These are phyloP conservation scores for Zygosaccharomyces pseudorouxii DNA, from an alignment of 805 yeast genomes.

Conservation along the genomic window DNA sequence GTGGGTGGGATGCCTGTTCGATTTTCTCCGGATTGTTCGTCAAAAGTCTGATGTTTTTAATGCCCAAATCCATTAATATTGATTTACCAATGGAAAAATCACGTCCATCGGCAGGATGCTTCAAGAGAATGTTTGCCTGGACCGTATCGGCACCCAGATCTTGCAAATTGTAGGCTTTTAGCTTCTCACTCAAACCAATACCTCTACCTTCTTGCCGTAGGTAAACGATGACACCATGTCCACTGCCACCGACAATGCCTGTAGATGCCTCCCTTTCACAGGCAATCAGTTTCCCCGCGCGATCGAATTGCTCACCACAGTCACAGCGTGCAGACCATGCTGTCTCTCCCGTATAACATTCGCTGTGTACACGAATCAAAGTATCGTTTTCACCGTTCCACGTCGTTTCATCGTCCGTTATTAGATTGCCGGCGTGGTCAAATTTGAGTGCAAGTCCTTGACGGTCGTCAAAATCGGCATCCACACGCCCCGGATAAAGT, in stretches of 20 bases:
- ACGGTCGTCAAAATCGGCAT: constrained; percentile 59
- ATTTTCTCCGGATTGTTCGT: constrained; percentile 97
- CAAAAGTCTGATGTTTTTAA: constrained; percentile 63
- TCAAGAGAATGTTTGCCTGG: constrained; percentile 83
- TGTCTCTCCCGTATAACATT: constrained; percentile 98
- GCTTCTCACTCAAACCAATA: constrained; percentile 94
- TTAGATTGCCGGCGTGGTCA: constrained; percentile 33
- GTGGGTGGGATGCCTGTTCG: constrained; percentile 86
- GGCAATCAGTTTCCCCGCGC: constrained; percentile 86
- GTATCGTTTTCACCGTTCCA: constrained; percentile 38
- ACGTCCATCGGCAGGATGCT: constrained; percentile 98
- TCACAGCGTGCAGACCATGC: constrained; percentile 99
- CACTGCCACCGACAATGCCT: constrained; percentile 50
- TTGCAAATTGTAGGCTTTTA: constrained; percentile 94
- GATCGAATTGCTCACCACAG: constrained; percentile 98
- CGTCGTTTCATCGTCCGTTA: constrained; percentile 20
- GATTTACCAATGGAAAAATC: constrained; percentile 92
- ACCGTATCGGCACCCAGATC: constrained; percentile 99
- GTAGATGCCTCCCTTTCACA: constrained; percentile 28
- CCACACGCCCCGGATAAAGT: constrained; percentile 76
- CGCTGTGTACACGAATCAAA: constrained; percentile 88
- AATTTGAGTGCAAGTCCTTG: constrained; percentile 39
- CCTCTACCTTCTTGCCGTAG: constrained; percentile 98
- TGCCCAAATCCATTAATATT: constrained; percentile 76
- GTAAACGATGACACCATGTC: constrained; percentile 92